A percentile compares a stretch with the other conserved stretches of the same genome.
These are phyloP conservation scores for Graphiopsis chlorocephala DNA, from an alignment of 2,329 filamentous ascomycete genomes.

Conservation along the genomic window DNA sequence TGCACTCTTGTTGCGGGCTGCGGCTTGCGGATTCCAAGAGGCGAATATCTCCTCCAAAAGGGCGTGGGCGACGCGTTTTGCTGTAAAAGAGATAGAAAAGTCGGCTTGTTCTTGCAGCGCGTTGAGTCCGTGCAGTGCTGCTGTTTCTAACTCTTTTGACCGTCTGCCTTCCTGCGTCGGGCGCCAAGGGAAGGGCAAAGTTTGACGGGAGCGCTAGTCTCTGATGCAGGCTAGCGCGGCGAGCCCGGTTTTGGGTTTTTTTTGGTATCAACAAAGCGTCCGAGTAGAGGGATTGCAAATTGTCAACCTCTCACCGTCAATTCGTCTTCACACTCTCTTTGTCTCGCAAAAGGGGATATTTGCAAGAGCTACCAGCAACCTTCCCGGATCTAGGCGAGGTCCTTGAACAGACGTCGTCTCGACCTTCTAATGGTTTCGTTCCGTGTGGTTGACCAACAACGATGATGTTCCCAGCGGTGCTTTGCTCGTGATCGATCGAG, in stretches of 20 bases:
- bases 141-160: too few relatives aligned
- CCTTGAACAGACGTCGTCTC: not conserved
- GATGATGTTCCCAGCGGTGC: not conserved
- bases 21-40: not conserved
- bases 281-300: too few relatives aligned
- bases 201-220: not conserved
- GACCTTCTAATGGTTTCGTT: not conserved
- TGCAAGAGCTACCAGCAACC: not conserved
- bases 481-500: not conserved
- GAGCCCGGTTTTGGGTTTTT: not conserved
- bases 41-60: not conserved
- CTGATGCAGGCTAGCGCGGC: not conserved
- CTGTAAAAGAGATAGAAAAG: slow-evolving; percentile 6
- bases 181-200: not conserved
- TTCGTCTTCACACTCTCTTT: not conserved
- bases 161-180: too few relatives aligned
- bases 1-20: not conserved
- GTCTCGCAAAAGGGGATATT: not conserved
- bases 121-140: too few relatives aligned
- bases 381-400: not conserved
- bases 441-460: not conserved
- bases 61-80: slow-evolving; percentile 5
- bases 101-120: slow-evolving; percentile 2
- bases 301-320: not conserved
- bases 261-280: not conserved